phyloP scores from a whole-genome alignment of 306 rosid species.

The Prinsepia uniflora region DNA sequence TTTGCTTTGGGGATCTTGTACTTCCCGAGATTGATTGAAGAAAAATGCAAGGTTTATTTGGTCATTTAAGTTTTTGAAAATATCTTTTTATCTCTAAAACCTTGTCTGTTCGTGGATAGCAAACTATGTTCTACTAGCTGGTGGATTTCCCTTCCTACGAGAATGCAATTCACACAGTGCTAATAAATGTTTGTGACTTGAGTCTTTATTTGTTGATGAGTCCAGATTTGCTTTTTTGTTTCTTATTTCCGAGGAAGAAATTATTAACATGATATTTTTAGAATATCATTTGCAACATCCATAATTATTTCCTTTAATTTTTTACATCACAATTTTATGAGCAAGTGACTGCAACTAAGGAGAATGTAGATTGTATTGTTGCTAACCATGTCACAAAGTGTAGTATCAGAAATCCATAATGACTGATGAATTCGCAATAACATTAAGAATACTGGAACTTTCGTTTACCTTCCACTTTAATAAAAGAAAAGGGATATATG shows the following conservation, averaged over 20 bases:
- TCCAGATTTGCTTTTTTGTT: neutral
- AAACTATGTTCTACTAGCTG: neutral
- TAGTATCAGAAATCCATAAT: neutral
- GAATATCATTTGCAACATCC: neutral
- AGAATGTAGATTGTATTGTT: neutral
- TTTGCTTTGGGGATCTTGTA: neutral
- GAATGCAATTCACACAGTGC: neutral
- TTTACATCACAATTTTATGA: neutral
- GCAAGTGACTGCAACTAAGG: neutral
- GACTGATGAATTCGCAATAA: neutral
- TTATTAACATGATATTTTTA: neutral
- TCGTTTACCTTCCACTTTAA: too few species aligned
- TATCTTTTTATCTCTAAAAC: neutral
- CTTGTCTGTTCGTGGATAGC: neutral
- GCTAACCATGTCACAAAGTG: neutral
- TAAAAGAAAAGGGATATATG: too few species aligned
- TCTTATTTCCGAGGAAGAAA: neutral
- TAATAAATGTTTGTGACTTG: neutral
- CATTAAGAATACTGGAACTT: too few species aligned
- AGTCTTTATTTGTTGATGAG: neutral
- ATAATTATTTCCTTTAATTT: neutral
- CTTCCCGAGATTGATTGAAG: neutral
- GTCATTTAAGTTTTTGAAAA: neutral
- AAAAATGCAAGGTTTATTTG: conserved; percentile 12
- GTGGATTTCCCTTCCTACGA: neutral